Base-by-base conservation (phyloP, 2,329 filamentous ascomycete genomes). In the Colletotrichum costaricense region DNA sequence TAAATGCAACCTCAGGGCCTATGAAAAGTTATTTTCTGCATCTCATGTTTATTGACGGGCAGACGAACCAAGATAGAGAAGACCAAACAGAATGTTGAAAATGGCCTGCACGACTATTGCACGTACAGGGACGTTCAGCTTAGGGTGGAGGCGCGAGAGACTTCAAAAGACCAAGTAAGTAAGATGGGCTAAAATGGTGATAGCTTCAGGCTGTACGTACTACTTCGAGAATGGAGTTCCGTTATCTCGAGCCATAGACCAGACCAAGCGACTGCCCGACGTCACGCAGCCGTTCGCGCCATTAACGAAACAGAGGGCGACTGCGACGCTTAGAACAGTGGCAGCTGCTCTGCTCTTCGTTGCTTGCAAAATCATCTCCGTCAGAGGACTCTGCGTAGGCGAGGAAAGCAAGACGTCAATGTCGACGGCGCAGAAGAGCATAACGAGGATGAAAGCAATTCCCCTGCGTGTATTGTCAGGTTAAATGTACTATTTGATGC, bases 31-130 rank as follows among this genome's bases (percentile, higher is more conserved):
- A 70, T 19, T 8, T 2, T 9, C 8, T 5, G n/a, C 24, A 1
- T 35, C 9, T 30, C 11, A 56, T 26, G 30, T 19, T 5, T 9
- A 7, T 35, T 35, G 12, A 22, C 1, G 14, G 8, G n/a, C 8
- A n/a, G 4, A 14, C 4, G 16, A 26, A 1, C 85, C 85, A 0
- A 86, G 80, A 68, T 86, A 87, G 5, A 88, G 78, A 2, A 87
- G 80, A 2, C 85, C 86, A 56, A 87, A 86, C 16, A 84, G 75
- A 26, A 84, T 79, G 72, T 87, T 85, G 74, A 87, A 84, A 5
- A 81, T 75, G n/a, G 80, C 83, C n/a, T 82, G 80, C 7, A 84
- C 73, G 5, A 86, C 26, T 16, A 88, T 83, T 2, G 84, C 80
- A 33, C 80, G 80, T 2, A 85, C 79, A 2, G 86, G 86, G 11